Evolutionary conservation across 306 rosid species (phyloP).

Genomic region (Cicer yamashitae): DNA sequence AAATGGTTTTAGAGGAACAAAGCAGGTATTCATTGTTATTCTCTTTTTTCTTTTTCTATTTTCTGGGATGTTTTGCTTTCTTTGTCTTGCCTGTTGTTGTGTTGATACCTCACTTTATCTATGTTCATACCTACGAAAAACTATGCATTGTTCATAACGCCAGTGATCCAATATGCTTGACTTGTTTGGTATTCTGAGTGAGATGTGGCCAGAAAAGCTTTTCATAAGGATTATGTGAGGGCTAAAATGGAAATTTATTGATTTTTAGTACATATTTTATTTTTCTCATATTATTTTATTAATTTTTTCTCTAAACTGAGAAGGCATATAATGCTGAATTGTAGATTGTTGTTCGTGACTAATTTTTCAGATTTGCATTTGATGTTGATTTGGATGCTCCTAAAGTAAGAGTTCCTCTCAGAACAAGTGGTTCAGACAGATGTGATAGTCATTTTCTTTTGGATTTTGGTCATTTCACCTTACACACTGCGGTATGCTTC

Average conservation of each 20-base stretch:
- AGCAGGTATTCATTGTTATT: slow-evolving; percentile 65
- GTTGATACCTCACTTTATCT: slow-evolving; percentile 16
- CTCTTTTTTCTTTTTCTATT: slow-evolving; percentile 3
- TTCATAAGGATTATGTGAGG: background rate
- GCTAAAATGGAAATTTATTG: background rate
- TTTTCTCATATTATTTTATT: background rate
- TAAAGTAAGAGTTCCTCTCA: slow-evolving; percentile 93
- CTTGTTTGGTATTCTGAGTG: slow-evolving; percentile 31
- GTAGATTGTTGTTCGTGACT: slow-evolving; percentile 41
- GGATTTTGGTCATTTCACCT: slow-evolving; percentile 96
- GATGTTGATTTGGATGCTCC: slow-evolving; percentile 98
- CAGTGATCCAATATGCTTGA: slow-evolving; percentile 11
- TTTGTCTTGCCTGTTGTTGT: slow-evolving; percentile 10
- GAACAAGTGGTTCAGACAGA: slow-evolving; percentile 63
- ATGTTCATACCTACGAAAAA: background rate
- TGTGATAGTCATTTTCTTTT: slow-evolving; percentile 86
- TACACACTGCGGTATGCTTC: slow-evolving; percentile 77
- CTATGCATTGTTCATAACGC: slow-evolving; percentile 1
- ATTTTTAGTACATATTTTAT: background rate
- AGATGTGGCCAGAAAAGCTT: slow-evolving; percentile 3
- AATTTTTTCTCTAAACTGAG: background rate
- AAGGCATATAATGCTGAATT: slow-evolving; percentile 16
- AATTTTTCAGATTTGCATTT: slow-evolving; percentile 83
- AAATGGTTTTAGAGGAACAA: slow-evolving; percentile 88
- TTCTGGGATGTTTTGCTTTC: slow-evolving; percentile 19